Base-by-base conservation (phyloP, 1,139 yeast genomes). In the Blastobotrys proliferans region DNA sequence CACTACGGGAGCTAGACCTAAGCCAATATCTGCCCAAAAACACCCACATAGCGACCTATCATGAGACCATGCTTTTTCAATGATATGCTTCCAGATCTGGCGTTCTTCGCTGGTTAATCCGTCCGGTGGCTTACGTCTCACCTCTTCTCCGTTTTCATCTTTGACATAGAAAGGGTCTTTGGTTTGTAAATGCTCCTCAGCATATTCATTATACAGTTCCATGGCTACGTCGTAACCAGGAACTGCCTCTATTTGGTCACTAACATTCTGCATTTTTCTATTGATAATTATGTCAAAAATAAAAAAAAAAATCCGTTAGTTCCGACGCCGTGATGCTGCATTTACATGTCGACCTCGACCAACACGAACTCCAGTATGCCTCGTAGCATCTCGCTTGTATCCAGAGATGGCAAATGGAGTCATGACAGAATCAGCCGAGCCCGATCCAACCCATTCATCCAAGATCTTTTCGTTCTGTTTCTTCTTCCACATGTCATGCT, bases 361-460 rank as follows among this genome's bases (percentile, higher is more conserved):
- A 17, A 92, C 86, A 47, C 74, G 78, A 21, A 88, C 94, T 21
- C 85, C 82, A 16, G 81, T 75, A 28, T 76, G 75, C 58, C 83
- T 74, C 30, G 76, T 51, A 27, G 61, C 58, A 33, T 63, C 68
- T 20, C 70, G 60, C 42, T 63, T 63, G 43, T 60, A 69, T 2
- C 77, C 78, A 41, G 81, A 78, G 34, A 77, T 73, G 5, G 88
- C 83, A 64, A 92, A 92, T 8, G 98, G 97, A n/a, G 95, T 83
- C 45, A 83, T 79, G 56, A 79, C 81, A 56, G 85, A 83, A 57
- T 90, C 97, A 6, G 95, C 97, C 47, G 94, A 83, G 4, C 94
- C 96, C 16, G 95, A 95, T 22, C 96, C 96, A 43, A 88, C 79
- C 84, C 94, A 92, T 58, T 87, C 88, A 56, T 83, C 81, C 51